A percentile compares a stretch with the other conserved stretches of the same genome.
Evolutionary conservation across 1,284 basidiomycete species (phyloP).

Genomic region (Volvariella volvacea): DNA sequence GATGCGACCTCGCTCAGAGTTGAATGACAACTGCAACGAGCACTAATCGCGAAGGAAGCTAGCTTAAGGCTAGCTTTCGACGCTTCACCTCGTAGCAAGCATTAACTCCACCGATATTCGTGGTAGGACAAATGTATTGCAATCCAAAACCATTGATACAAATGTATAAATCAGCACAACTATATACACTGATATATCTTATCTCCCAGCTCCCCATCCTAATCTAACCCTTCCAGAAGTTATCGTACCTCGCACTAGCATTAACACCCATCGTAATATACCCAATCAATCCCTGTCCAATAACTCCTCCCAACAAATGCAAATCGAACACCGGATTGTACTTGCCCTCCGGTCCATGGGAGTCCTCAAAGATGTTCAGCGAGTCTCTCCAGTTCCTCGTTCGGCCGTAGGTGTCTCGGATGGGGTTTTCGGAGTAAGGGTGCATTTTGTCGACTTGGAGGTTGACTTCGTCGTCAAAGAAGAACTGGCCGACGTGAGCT

Average conservation of each 20-base stretch:
- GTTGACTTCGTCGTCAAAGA: slow-evolving; percentile 58
- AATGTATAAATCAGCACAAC: too few species aligned
- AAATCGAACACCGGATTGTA: slow-evolving; percentile 46
- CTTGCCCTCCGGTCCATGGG: slow-evolving; percentile 35
- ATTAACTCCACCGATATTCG: too few species aligned
- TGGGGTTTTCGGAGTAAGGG: slow-evolving; percentile 41
- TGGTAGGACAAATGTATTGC: too few species aligned
- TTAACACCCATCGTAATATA: slow-evolving; percentile 50
- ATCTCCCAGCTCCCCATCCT: too few species aligned
- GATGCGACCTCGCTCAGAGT: too few species aligned
- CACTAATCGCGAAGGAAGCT: too few species aligned
- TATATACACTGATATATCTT: too few species aligned
- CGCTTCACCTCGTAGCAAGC: too few species aligned
- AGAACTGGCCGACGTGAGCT: slow-evolving; percentile 57
- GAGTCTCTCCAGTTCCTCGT: slow-evolving; percentile 44
- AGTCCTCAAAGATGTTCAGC: slow-evolving; percentile 43
- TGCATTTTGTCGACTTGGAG: slow-evolving; percentile 42
- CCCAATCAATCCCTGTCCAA: slow-evolving; percentile 40
- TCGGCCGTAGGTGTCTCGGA: slow-evolving; percentile 34
- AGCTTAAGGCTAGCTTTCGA: too few species aligned
- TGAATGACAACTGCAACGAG: too few species aligned
- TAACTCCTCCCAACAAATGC: slow-evolving; percentile 38
- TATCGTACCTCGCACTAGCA: slow-evolving; percentile 35
- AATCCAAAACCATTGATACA: too few species aligned
- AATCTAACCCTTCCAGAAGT: slow-evolving; percentile 31